phyloP scores from a whole-genome alignment of 2,329 filamentous ascomycete genomes.

The Hypomyces rosellus region DNA sequence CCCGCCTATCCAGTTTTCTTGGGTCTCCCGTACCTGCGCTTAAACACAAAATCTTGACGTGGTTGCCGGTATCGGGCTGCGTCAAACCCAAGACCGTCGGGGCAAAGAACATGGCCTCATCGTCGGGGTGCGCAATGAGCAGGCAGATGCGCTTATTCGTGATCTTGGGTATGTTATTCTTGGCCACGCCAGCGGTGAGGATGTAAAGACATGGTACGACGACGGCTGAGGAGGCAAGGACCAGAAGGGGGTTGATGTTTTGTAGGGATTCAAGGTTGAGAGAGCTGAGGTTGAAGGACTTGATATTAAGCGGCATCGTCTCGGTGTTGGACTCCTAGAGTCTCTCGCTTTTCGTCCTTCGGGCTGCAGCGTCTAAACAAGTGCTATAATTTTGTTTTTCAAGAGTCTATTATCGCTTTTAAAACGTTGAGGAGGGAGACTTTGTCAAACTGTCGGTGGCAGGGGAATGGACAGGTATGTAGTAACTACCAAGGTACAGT shows the following conservation, averaged over 20 bases:
- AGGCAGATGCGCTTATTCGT: constrained; percentile 82
- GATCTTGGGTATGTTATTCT: constrained; percentile 56
- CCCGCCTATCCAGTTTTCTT: neutral
- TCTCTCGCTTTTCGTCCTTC: no score
- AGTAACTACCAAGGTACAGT: no score
- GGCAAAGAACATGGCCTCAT: constrained; percentile 99
- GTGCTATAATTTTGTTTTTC: no score
- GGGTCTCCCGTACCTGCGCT: constrained; percentile 58
- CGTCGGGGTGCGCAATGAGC: constrained; percentile 93
- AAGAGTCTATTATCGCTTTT: no score
- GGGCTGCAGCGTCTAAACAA: no score
- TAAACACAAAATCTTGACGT: constrained; percentile 89
- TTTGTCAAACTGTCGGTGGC: no score
- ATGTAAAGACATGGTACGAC: constrained; percentile 47
- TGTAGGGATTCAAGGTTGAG: neutral
- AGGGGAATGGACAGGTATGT: no score
- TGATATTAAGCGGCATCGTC: no score
- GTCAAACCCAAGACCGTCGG: constrained; percentile 83
- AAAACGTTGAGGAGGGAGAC: no score
- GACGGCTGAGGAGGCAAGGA: constrained; percentile 24
- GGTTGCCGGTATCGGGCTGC: constrained; percentile 71
- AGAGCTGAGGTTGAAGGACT: neutral
- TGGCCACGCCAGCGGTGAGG: constrained; percentile 41
- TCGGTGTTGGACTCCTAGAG: no score
- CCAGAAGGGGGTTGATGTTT: constrained; percentile 9